Evolutionary conservation across 2,329 filamentous ascomycete species (phyloP).

Genomic region (Thelonectria olida): DNA sequence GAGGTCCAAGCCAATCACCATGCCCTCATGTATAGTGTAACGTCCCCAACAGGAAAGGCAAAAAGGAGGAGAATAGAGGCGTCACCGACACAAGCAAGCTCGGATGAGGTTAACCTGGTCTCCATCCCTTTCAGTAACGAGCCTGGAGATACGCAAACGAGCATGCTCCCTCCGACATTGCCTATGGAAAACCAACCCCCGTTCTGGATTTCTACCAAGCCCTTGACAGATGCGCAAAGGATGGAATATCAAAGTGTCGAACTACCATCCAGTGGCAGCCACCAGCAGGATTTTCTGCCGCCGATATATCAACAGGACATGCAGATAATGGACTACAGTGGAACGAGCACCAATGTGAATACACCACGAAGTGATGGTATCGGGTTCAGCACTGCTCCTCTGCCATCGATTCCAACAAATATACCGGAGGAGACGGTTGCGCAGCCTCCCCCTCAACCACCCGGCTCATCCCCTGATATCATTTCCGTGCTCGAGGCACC

Average conservation of each 20-base stretch:
- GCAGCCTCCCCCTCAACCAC: constrained; percentile 10
- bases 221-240: constrained; percentile 50
- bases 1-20: background rate
- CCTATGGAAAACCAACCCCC: constrained; percentile 40
- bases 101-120: constrained; percentile 40
- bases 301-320: constrained; percentile 28
- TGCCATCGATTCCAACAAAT: constrained; percentile 23
- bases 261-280: constrained; percentile 26
- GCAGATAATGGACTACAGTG: constrained; percentile 42
- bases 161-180: constrained; percentile 39
- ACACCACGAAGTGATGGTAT: constrained; percentile 42
- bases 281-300: constrained; percentile 25
- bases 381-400: constrained; percentile 31
- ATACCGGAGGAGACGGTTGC: background rate
- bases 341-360: constrained; percentile 48
- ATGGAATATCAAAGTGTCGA: constrained; percentile 45
- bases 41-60: constrained; percentile 13
- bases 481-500: constrained; percentile 30
- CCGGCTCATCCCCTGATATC: constrained; percentile 39
- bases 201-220: constrained; percentile 46
- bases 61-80: constrained; percentile 38
- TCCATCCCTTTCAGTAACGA: constrained; percentile 36
- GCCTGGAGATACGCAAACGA: constrained; percentile 26
- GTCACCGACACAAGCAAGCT: constrained; percentile 24
- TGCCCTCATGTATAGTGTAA: background rate